Percentiles rank a stretch among this genome's conserved stretches.
Evolutionary conservation across 495 filamentous ascomycete species (phyloP).

Genomic region (Neurospora sp.): DNA sequence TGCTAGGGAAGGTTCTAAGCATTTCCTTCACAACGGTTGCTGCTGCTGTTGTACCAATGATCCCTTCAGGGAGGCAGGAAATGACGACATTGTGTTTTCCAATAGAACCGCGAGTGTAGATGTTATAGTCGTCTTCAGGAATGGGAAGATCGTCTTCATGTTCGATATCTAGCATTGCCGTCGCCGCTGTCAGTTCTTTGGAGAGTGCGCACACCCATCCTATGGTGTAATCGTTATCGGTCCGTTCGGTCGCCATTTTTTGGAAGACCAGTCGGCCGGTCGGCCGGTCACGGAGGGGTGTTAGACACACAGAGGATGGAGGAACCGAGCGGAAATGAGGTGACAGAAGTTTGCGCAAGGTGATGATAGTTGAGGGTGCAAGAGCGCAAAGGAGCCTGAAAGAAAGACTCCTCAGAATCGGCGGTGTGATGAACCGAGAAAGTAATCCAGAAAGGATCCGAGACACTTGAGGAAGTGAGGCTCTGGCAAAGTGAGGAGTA

Average conservation of each 20-base stretch:
- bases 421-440: not conserved
- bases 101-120: slow-evolving; percentile 33
- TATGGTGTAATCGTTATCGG: not conserved
- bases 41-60: slow-evolving; percentile 24
- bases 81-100: slow-evolving; percentile 35
- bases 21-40: slow-evolving; percentile 23
- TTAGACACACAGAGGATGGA: not conserved
- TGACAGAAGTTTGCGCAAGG: not conserved
- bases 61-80: slow-evolving; percentile 24
- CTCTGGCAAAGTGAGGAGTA: not conserved
- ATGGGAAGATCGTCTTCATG: not conserved
- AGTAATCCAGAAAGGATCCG: not conserved
- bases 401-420: not conserved
- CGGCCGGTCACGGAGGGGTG: not conserved
- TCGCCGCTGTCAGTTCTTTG: not conserved
- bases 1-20: slow-evolving; percentile 28
- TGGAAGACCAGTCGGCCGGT: not conserved
- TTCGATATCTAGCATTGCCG: not conserved
- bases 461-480: not conserved
- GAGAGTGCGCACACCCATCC: not conserved
- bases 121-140: slow-evolving; percentile 5
- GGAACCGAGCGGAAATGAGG: accelerated
- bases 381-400: not conserved
- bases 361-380: not conserved
- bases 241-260: not conserved